Evolutionary conservation across 169 alveolate species (phyloP), one percentile per base, ranked within the genome.

Genomic region (Eimeria praecox): DNA sequence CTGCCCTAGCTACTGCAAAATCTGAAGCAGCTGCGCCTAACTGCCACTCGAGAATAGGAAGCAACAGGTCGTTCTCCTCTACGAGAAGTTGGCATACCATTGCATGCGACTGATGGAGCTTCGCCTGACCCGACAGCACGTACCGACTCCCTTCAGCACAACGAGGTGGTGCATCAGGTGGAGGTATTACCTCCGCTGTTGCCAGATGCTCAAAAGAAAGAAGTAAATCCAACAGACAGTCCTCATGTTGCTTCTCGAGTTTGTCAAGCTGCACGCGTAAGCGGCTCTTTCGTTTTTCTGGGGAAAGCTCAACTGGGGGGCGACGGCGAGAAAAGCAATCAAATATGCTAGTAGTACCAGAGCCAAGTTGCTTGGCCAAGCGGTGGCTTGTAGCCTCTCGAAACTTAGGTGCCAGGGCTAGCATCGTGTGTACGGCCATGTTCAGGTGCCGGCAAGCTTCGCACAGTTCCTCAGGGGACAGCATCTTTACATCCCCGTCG

Each of bases 71-170:
- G 80, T 87, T 83, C 18, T 87, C 93, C 16, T 87, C 93, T 27
- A 56, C 1, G 46, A 87, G 93, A 20, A 87, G 59, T 83, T 87
- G 93, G 93, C 93, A 62, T 8, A 87, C 64, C 93, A 87, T 87
- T 22, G 93, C 93, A 87, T 87, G 93, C 93, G 93, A 87, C 83
- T 87, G 83, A 10, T 87, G 93, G 78, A 87, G 93, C 24, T 87
- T 87, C 33, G 93, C 93, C 44, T 87, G 93, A 38, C 93, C 93
- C 59, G 93, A 46, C 82, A 87, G n/a, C 49, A 87, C 93, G 80
- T 87, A 87, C 33, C 93, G 93, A 42, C 82, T 59, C 46, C 93
- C 93, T 46, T 87, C 93, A 56, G 93, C 93, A 40, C 93, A 87
- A 27, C 93, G 93, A n/a, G 93, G 56, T 27, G 93, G 93, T 18